phyloP scores from a whole-genome alignment of 2,329 filamentous ascomycete genomes.

The Pseudogymnoascus sp. region DNA sequence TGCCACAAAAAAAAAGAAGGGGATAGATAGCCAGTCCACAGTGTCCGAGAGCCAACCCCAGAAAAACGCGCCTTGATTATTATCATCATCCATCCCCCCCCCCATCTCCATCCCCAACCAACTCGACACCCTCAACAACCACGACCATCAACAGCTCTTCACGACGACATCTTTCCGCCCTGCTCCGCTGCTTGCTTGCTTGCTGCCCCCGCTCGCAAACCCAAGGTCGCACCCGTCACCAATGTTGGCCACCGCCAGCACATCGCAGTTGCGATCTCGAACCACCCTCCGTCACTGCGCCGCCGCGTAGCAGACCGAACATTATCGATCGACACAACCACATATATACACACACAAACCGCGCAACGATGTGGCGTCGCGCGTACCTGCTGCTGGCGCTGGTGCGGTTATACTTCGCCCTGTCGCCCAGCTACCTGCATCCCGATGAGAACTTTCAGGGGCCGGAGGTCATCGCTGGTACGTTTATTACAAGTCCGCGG shows the following conservation, averaged over 20 bases:
- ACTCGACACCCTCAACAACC: neutral
- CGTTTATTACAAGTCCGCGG: constrained; percentile 26
- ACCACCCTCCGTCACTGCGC: neutral
- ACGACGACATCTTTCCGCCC: neutral
- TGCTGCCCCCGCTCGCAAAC: neutral
- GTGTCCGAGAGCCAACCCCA: neutral
- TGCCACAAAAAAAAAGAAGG: no score
- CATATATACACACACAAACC: neutral
- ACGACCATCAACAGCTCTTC: neutral
- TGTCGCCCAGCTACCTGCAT: constrained; percentile 93
- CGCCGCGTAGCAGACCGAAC: neutral
- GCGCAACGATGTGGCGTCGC: constrained; percentile 72
- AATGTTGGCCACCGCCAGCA: neutral
- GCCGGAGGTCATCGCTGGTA: constrained; percentile 93
- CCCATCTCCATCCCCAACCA: neutral
- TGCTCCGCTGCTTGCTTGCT: neutral
- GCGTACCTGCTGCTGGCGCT: constrained; percentile 77
- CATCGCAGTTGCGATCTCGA: constrained; percentile 1
- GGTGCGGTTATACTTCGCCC: constrained; percentile 85
- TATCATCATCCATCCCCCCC: neutral
- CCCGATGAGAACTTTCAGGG: constrained; percentile 99
- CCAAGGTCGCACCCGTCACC: neutral
- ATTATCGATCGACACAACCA: neutral
- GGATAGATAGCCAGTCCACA: neutral
- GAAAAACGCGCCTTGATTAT: neutral